phyloP scores from a whole-genome alignment of 108 stramenopile genomes.

The Cyclostephanos invisitatus region DNA sequence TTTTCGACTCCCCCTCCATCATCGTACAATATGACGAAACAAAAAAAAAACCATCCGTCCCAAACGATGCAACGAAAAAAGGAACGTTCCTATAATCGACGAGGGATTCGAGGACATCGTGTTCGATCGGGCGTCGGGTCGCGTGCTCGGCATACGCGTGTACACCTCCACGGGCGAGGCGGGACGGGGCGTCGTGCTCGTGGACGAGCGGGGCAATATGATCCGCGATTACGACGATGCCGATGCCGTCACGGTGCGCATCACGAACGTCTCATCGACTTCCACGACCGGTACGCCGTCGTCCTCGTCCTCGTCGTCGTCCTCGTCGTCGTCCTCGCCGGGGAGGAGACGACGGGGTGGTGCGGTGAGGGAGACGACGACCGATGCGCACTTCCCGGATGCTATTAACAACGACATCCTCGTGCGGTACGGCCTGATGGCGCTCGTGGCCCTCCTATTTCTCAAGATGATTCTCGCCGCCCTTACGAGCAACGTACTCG shows the following conservation, averaged over 20 bases:
- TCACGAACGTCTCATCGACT: slow-evolving; percentile 11
- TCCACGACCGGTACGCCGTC: background rate
- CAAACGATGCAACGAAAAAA: too few species aligned
- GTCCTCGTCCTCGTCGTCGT: background rate
- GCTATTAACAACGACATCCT: slow-evolving; percentile 26
- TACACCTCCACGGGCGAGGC: slow-evolving; percentile 20
- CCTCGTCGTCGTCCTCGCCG: background rate
- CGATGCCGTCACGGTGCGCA: background rate
- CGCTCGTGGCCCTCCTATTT: slow-evolving; percentile 10
- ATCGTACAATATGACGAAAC: too few species aligned
- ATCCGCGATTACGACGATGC: background rate
- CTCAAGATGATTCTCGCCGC: slow-evolving; percentile 31
- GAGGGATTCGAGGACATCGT: slow-evolving; percentile 25
- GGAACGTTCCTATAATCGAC: background rate
- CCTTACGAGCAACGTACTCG: background rate
- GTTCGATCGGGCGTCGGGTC: background rate
- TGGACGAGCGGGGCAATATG: slow-evolving; percentile 31
- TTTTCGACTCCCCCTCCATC: background rate
- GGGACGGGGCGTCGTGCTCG: slow-evolving; percentile 26
- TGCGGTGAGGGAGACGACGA: slow-evolving; percentile 1
- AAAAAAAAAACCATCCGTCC: too few species aligned
- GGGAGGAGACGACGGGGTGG: background rate
- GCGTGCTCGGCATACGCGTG: slow-evolving; percentile 14
- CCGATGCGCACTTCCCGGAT: too few species aligned
- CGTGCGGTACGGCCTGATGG: slow-evolving; percentile 20